Evolutionary conservation across 2,329 filamentous ascomycete species (phyloP).

Genomic region (Aureobasidium lini): DNA sequence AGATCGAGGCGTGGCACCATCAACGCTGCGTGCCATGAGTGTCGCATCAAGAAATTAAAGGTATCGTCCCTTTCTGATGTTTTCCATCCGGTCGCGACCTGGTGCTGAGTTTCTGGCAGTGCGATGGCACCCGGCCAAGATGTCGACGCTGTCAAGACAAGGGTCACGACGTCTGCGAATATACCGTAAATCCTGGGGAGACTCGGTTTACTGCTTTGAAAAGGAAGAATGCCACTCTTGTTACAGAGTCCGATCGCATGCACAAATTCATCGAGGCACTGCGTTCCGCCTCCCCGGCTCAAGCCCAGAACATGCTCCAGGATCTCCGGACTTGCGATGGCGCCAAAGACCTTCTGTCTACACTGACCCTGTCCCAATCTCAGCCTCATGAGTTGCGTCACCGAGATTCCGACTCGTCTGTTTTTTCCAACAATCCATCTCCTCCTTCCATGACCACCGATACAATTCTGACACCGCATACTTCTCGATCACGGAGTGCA

Average conservation of each 20-base stretch:
- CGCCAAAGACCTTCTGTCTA: background rate
- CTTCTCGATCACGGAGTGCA: background rate
- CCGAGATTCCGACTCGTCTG: background rate
- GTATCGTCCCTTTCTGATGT: background rate
- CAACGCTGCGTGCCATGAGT: conserved; percentile 8
- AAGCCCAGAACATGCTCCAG: background rate
- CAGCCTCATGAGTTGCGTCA: background rate
- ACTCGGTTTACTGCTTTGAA: conserved; percentile 11
- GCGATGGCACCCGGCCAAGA: background rate
- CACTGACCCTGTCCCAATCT: background rate
- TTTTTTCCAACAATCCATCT: background rate
- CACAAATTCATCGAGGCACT: background rate
- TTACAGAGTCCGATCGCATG: conserved; percentile 3
- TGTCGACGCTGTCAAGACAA: background rate
- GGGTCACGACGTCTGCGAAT: background rate
- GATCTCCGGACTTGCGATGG: background rate
- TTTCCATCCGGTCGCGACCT: no score
- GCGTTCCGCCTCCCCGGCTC: background rate
- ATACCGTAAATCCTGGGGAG: conserved; percentile 3
- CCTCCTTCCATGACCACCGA: background rate
- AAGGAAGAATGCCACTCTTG: conserved; percentile 9
- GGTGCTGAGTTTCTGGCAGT: conserved; percentile 1
- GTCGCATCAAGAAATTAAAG: conserved; percentile 7
- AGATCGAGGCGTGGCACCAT: background rate
- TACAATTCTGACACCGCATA: background rate